phyloP scores from a whole-genome alignment of 352 stramenopile species.

The Blastocystis sp. region DNA sequence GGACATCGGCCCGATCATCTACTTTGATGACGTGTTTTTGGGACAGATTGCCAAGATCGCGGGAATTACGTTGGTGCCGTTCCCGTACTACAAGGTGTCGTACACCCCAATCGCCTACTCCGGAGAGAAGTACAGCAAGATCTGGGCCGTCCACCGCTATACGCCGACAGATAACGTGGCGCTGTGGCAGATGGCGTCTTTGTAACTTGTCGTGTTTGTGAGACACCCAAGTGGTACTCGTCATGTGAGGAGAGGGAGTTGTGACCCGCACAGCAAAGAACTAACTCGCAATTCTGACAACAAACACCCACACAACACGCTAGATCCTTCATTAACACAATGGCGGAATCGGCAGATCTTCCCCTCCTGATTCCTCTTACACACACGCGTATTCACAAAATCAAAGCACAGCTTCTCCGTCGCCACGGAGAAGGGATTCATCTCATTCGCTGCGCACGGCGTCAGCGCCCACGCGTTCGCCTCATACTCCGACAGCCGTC shows the following conservation, averaged over 20 bases:
- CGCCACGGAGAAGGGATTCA: slow-evolving; percentile 36
- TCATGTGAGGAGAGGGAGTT: not conserved
- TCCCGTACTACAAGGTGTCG: slow-evolving; percentile 51
- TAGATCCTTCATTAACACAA: not conserved
- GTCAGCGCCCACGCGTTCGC: slow-evolving; percentile 4
- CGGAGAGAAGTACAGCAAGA: slow-evolving; percentile 7
- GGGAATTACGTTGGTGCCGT: slow-evolving; percentile 29
- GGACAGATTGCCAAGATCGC: slow-evolving; percentile 46
- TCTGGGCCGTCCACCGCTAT: slow-evolving; percentile 60
- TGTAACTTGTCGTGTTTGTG: not conserved
- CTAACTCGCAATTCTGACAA: not conserved
- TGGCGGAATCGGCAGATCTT: slow-evolving; percentile 67
- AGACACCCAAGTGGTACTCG: not conserved
- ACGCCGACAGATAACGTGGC: slow-evolving; percentile 46
- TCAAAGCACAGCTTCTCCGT: slow-evolving; percentile 66
- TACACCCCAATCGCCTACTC: slow-evolving; percentile 38
- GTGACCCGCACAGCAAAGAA: no score
- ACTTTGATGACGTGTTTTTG: slow-evolving; percentile 65
- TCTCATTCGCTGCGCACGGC: not conserved
- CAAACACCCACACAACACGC: slow-evolving; percentile 9
- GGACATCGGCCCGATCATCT: slow-evolving; percentile 57
- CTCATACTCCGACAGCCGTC: slow-evolving; percentile 29
- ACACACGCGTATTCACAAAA: slow-evolving; percentile 48
- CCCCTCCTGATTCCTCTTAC: slow-evolving; percentile 60
- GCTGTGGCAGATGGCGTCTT: slow-evolving; percentile 54